Base-by-base conservation (phyloP, 202 grass and related monocot species). In the Schoenoplectus triqueter region DNA sequence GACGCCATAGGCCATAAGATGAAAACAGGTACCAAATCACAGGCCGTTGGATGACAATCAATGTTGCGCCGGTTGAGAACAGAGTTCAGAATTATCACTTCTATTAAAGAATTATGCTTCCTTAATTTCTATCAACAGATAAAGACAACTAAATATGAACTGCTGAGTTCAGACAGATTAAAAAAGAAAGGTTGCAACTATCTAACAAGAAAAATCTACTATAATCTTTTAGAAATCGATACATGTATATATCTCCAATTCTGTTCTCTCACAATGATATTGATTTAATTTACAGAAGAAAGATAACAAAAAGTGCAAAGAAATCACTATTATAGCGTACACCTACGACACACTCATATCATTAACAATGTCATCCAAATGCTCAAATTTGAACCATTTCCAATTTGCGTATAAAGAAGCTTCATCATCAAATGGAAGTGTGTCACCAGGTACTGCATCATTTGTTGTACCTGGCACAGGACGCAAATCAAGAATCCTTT, bases 351-450 rank as follows among this genome's bases (percentile, higher is more conserved):
- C 8, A 31, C 11, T 48, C 40, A 66, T 80, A 21, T 77, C 13
- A 48, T 64, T 75, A 80, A 18, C 76, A 76, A 61, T 69, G 86
- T 88, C 89, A 54, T 75, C 67, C 50, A 61, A 45, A 21, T 88
- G 89, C 61, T 95, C 73, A 86, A 95, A 95, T 79, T 92, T 91
- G 80, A 99, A 99, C 87, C 91, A 95, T 86, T 89, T 90, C 93
- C 96, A 91, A 85, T 99, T 99, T 89, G 90, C 85, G 65, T 95
- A 99, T 22, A 92, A 63, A 66, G 15, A 74, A 76, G 88, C 74
- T 66, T 95, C 96, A 1, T 92, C 87, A 85, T 99, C 90, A 73
- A 99, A 94, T 14, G 87, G 82, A 83, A 88, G 67, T 22, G 60
- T 78, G 64, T 86, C 84, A 51, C 49, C 77, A 75, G 69, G 82